Base-by-base conservation (phyloP, 2,329 filamentous ascomycete species). In the Canariomyces notabilis region DNA sequence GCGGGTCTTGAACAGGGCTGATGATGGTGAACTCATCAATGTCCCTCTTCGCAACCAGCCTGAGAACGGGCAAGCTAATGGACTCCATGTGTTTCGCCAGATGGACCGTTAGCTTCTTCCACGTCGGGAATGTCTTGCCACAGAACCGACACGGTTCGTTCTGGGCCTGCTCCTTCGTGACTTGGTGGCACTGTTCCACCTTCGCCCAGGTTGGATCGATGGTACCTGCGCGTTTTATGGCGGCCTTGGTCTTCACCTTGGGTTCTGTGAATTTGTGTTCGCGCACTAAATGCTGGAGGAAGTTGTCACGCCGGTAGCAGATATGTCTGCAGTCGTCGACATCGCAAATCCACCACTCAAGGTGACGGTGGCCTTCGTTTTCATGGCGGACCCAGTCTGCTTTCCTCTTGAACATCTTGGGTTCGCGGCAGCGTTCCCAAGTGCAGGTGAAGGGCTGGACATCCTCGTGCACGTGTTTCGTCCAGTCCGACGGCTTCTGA, bases 301-400 rank as follows among this genome's bases (percentile, higher is more conserved):
- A 95, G 59, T 96, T 95, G 64, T 95, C 87, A 51, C 90, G 88
- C 22, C 90, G 82, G 64, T 84, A 94, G 69, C 89, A 95, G 3
- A 75, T 79, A 62, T 95, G 90, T 7, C 73, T 76, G 64, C 90
- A 95, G 53, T 91, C 89, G 4, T 83, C 77, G 16, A 89, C 78
- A 50, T 87, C 82, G 61, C 90, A 96, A 5, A 77, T 82, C 89
- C 89, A 96, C 82, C 87, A 93, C 60, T 95, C 89, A 2, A 95
- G 71, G 53, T 94, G 88, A 19, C 90, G 80, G 62, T 96, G 90
- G 20, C 86, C 82, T 66, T 96, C 90, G 57, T 91, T 95, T 63
- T 95, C 90, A 59, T 96, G 90, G 22, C 90, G 80, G 18, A 95
- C 89, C 90, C 90, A 96, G 62, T 96, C 90, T 12, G 90, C 90